phyloP scores from a whole-genome alignment of 495 filamentous ascomycete species.

The Trichoderma parareesei region DNA sequence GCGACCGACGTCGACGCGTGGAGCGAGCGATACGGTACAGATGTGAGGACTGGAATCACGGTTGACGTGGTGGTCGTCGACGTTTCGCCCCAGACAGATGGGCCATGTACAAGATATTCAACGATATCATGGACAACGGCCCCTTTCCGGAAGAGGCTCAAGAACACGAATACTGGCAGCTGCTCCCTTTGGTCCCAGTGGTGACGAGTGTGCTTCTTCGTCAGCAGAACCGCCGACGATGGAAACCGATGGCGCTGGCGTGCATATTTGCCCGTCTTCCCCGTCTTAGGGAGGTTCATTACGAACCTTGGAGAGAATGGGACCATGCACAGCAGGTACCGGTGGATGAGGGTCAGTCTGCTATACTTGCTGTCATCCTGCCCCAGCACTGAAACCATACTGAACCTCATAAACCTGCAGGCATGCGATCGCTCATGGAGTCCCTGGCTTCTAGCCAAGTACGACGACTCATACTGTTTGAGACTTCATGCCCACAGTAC shows the following conservation, averaged over 20 bases:
- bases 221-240: constrained; percentile 27
- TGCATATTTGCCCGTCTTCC: constrained; percentile 26
- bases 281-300: constrained; percentile 26
- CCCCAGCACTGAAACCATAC: no score
- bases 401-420: no score
- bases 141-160: constrained; percentile 20
- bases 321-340: constrained; percentile 13
- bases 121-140: constrained; percentile 16
- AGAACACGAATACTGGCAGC: constrained; percentile 25
- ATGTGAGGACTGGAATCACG: no score
- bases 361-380: neutral
- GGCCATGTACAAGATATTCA: constrained; percentile 22
- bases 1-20: no score
- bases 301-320: constrained; percentile 29
- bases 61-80: no score
- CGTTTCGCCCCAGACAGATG: no score
- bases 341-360: constrained; percentile 20
- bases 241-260: constrained; percentile 22
- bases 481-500: no score
- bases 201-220: constrained; percentile 26
- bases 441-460: no score
- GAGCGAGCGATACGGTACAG: no score
- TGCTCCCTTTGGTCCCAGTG: constrained; percentile 24
- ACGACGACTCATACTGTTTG: no score
- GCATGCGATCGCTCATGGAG: no score